Percentiles rank a stretch among this genome's conserved stretches.
Conservation (phyloP, 2,329 filamentous ascomycete species). For the Venturiaceae sp. region DNA sequence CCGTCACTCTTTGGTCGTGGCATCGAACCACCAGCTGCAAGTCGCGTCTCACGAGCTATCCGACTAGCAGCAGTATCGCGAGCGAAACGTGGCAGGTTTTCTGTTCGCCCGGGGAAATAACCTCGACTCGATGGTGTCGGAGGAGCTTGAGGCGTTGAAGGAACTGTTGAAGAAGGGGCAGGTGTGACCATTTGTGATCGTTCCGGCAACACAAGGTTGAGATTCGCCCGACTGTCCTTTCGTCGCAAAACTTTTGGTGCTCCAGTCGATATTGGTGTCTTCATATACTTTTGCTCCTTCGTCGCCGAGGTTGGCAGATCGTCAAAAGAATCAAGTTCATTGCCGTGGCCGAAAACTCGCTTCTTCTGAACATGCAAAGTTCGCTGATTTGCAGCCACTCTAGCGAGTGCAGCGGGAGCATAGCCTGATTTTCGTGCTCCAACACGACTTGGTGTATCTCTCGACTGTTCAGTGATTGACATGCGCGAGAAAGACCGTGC, state of each 20-base stretch:
- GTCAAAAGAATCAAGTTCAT: conserved; percentile 87
- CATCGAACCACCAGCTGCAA: conserved; percentile 23
- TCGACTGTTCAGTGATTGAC: conserved; percentile 26
- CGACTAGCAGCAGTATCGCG: conserved; percentile 57
- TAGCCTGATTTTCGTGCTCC: conserved; percentile 32
- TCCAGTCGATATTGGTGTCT: conserved; percentile 59
- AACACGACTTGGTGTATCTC: conserved; percentile 39
- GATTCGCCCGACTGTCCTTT: conserved; percentile 4
- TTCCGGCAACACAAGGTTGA: background rate
- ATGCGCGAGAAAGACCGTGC: conserved; percentile 37
- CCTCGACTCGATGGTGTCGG: conserved; percentile 44
- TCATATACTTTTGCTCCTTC: conserved; percentile 72
- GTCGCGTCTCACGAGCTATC: conserved; percentile 52
- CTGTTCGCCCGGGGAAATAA: conserved; percentile 25
- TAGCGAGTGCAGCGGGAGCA: conserved; percentile 39
- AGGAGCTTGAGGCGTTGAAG: conserved; percentile 32
- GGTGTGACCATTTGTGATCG: conserved; percentile 27
- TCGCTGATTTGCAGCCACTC: conserved; percentile 51
- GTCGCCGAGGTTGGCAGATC: conserved; percentile 83
- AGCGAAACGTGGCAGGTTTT: conserved; percentile 52
- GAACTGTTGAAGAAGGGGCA: conserved; percentile 28
- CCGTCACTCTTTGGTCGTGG: conserved; percentile 34
- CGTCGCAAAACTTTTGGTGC: conserved; percentile 42
- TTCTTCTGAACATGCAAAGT: conserved; percentile 55
- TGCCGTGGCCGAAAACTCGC: conserved; percentile 76